A percentile compares a stretch with the other conserved stretches of the same genome.
These are phyloP conservation scores for Leucaena leucocephala DNA, from an alignment of 306 rosid species.

Conservation along the genomic window DNA sequence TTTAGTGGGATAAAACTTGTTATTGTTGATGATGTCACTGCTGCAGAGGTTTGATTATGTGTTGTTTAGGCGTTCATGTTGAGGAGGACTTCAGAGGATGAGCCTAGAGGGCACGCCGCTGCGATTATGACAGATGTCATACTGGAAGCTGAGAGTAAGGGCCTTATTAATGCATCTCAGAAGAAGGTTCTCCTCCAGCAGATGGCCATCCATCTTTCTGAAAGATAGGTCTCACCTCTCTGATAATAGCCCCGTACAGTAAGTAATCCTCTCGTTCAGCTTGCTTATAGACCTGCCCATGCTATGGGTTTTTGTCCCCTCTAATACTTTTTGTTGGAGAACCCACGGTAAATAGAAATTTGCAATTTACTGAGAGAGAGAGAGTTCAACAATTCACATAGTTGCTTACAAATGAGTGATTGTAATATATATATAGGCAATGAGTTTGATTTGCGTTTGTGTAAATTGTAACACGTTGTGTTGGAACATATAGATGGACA, in stretches of 20 bases:
- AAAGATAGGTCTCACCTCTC: constrained; percentile 20
- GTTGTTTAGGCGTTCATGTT: constrained; percentile 48
- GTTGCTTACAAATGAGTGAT: constrained; percentile 20
- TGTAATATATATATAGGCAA: neutral
- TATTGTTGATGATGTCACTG: no score
- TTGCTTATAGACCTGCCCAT: constrained; percentile 26
- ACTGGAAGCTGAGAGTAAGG: constrained; percentile 73
- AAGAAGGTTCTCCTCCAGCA: constrained; percentile 65
- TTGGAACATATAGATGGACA: neutral
- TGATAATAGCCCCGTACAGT: constrained; percentile 2
- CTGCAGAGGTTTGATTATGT: neutral
- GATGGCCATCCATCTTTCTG: constrained; percentile 68
- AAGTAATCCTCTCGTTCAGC: constrained; percentile 4
- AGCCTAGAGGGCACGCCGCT: constrained; percentile 73
- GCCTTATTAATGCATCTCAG: constrained; percentile 70
- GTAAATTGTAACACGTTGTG: neutral
- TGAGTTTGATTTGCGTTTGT: constrained; percentile 8
- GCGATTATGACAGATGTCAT: constrained; percentile 76
- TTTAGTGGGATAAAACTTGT: no score
- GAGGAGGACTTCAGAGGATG: constrained; percentile 70
- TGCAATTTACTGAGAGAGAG: constrained; percentile 10
- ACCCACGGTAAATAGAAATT: constrained; percentile 26
- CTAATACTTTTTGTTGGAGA: constrained; percentile 32
- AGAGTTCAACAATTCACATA: constrained; percentile 29
- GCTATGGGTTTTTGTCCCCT: constrained; percentile 49